Evolutionary conservation across 257 asterid genomes (phyloP).

Genomic region (Ilex asprella): DNA sequence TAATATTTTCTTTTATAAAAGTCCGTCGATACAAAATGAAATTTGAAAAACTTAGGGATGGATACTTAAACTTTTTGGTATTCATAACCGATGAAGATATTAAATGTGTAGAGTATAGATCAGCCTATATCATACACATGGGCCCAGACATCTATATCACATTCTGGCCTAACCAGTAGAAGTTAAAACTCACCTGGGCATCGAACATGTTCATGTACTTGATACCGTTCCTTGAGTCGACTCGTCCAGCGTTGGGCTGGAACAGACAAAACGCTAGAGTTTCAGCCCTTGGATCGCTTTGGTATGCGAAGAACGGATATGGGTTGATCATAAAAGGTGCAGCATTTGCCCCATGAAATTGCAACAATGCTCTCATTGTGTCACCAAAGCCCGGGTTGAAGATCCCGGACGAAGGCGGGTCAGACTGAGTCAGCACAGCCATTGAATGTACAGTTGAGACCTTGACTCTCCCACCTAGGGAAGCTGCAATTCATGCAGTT

Average conservation of each 20-base stretch:
- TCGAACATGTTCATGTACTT: slow-evolving; percentile 99
- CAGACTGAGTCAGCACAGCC: slow-evolving; percentile 75
- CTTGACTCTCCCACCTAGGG: slow-evolving; percentile 72
- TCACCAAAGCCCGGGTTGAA: slow-evolving; percentile 44
- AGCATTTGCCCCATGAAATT: slow-evolving; percentile 53
- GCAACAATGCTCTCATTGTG: slow-evolving; percentile 54
- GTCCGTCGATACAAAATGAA: too few species aligned
- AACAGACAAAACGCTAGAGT: slow-evolving; percentile 85
- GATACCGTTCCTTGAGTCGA: slow-evolving; percentile 59
- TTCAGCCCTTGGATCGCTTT: slow-evolving; percentile 80
- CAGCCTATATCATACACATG: neutral
- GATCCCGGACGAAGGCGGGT: slow-evolving; percentile 81
- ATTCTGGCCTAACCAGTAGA: too few species aligned
- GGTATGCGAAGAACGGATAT: slow-evolving; percentile 87
- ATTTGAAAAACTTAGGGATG: too few species aligned
- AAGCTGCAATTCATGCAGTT: slow-evolving; percentile 57
- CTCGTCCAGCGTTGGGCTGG: slow-evolving; percentile 87
- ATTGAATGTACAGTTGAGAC: slow-evolving; percentile 88
- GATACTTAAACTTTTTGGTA: too few species aligned
- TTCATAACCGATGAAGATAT: too few species aligned
- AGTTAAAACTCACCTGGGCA: slow-evolving; percentile 62
- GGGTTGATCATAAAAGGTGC: slow-evolving; percentile 94
- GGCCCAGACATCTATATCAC: too few species aligned
- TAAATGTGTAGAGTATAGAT: too few species aligned
- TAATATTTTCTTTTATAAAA: too few species aligned